Evolutionary conservation across 768 basidiomycete species (phyloP).

Genomic region (Boletus reticuloceps): DNA sequence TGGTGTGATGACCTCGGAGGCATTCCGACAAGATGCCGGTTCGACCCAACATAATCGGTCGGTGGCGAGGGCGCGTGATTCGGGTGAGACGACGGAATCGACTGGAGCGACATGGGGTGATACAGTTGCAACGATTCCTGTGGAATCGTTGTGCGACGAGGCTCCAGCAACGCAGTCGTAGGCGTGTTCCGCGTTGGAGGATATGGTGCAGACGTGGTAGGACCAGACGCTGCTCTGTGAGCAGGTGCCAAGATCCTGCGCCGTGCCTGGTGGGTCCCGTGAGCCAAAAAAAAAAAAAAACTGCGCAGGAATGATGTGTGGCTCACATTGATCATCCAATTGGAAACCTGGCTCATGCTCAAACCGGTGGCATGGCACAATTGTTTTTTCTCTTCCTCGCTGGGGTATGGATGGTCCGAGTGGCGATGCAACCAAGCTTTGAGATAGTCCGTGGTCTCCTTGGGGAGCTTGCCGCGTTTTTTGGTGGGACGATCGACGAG

Average conservation of each 20-base stretch:
- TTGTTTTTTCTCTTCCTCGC: constrained; percentile 89
- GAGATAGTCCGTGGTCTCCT: constrained; percentile 86
- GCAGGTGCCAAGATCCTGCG: constrained; percentile 83
- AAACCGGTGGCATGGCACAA: constrained; percentile 82
- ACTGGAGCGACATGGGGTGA: constrained; percentile 76
- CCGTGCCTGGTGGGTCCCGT: constrained; percentile 54
- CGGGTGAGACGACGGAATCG: constrained; percentile 34
- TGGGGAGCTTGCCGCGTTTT: constrained; percentile 85
- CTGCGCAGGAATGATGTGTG: constrained; percentile 15
- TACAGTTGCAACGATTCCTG: constrained; percentile 72
- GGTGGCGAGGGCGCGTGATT: constrained; percentile 32
- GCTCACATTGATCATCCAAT: constrained; percentile 90
- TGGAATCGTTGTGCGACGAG: constrained; percentile 65
- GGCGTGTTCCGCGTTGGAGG: constrained; percentile 40
- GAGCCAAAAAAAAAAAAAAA: constrained; percentile 2
- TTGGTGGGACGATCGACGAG: constrained; percentile 76
- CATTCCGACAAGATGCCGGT: constrained; percentile 47
- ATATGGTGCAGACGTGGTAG: constrained; percentile 77
- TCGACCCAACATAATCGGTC: constrained; percentile 41
- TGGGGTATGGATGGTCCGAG: constrained; percentile 86
- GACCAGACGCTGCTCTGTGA: constrained; percentile 69
- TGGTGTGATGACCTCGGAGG: constrained; percentile 34
- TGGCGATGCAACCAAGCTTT: constrained; percentile 88
- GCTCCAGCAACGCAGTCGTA: constrained; percentile 29
- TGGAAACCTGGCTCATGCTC: constrained; percentile 87